Evolutionary conservation across 2,329 filamentous ascomycete genomes (phyloP), one percentile per base, ranked within the genome.

Genomic region (Leptographium wingfieldii): DNA sequence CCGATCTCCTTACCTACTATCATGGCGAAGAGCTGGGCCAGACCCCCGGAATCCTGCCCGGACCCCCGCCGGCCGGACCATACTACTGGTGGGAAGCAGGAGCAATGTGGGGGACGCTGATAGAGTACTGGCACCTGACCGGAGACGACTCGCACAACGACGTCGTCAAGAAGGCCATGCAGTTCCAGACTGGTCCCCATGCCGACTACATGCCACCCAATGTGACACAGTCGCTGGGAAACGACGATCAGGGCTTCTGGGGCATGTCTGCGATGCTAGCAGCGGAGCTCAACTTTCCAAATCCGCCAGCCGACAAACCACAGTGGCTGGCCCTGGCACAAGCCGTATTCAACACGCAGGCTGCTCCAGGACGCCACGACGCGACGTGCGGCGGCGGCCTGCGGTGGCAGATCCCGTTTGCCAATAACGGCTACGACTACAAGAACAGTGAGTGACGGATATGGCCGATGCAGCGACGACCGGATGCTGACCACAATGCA

Each of bases 391-490:
- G 73, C 25, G 85, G 85, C 58, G 85, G 85, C 2, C 69, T 88
- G 61, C 80, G 83, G 62, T 87, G 84, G 84, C 85, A 88, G 71
- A 83, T 88, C 52, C 82, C 79, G 66, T 71, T 75, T 0, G 80
- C 81, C 66, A 86, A 87, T 67, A 74, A 70, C 35, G 86, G 86
- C 3, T 89, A 84, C 69, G 75, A 80, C 64, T 88, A 87, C 75
- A 89, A 80, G 68, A 78, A 78, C 61, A 70, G 69, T 67, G 49
- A 59, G 60, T 51, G 5, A 7, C n/a, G 10, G 22, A 10, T 16
- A 2, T 49, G 25, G 31, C 16, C 5, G 22, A n/a, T 2, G 6
- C 19, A 11, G 3, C 22, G 22, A 1, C 11, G 11, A 12, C 7
- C 2, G n/a, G 4, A 9, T 7, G 22, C 52, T 56, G 29, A 59